phyloP scores from a whole-genome alignment of 441 rosid species.

The Jatropha multifida region DNA sequence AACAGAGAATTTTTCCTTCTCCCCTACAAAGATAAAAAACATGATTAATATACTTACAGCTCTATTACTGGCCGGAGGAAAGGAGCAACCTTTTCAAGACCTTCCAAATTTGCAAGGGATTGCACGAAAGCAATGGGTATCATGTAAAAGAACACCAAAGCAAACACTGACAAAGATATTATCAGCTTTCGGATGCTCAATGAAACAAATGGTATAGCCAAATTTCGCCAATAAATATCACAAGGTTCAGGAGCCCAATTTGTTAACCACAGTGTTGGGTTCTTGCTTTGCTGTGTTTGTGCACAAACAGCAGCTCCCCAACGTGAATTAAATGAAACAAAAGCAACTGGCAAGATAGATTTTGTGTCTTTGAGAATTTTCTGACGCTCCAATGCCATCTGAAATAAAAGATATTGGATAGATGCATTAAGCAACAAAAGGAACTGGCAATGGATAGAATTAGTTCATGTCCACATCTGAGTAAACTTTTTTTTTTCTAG shows the following conservation, averaged over 20 bases:
- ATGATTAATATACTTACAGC: conserved; percentile 53
- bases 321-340: conserved; percentile 86
- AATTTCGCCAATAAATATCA: conserved; percentile 87
- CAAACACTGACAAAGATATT: conserved; percentile 68
- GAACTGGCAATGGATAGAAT: background rate
- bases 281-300: conserved; percentile 93
- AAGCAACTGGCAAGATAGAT: conserved; percentile 71
- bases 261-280: conserved; percentile 86
- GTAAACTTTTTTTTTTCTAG: too few species aligned
- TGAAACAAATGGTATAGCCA: conserved; percentile 90
- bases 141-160: conserved; percentile 95
- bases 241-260: conserved; percentile 97
- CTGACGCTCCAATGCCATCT: conserved; percentile 78
- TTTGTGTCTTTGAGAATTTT: conserved; percentile 70
- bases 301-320: conserved; percentile 99
- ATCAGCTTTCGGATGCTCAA: conserved; percentile 71
- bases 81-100: conserved; percentile 88
- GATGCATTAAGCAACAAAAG: conserved; percentile 14
- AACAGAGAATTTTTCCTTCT: too few species aligned
- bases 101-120: conserved; percentile 93
- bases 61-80: conserved; percentile 86
- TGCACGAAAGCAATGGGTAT: conserved; percentile 98
- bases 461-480: too few species aligned
- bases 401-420: conserved; percentile 20
- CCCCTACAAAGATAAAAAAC: background rate